Conservation (phyloP, 75 land plant genomes). For the Picea glauca region DNA sequence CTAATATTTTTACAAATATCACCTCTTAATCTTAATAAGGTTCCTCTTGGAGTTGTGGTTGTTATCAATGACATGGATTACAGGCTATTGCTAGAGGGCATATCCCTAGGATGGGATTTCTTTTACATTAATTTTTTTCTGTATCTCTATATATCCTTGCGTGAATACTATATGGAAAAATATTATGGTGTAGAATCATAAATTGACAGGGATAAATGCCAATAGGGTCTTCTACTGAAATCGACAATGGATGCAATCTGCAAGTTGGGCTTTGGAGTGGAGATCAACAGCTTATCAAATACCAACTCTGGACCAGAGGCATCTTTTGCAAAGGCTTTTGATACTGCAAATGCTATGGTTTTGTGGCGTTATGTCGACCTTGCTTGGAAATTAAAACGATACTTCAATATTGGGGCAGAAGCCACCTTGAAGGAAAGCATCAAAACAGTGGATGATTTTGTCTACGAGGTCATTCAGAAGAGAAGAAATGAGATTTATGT, state of each 20-base stretch:
- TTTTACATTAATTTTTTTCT: too few species aligned
- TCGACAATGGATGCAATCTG: slow-evolving; percentile 63
- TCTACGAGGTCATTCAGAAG: slow-evolving; percentile 37
- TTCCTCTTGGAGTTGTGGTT: background rate
- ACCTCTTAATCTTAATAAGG: too few species aligned
- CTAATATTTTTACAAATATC: too few species aligned
- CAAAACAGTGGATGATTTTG: slow-evolving; percentile 36
- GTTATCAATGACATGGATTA: background rate
- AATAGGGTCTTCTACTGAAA: slow-evolving; percentile 57
- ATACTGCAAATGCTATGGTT: slow-evolving; percentile 29
- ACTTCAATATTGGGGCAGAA: slow-evolving; percentile 59
- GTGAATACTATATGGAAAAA: background rate
- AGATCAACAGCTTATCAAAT: slow-evolving; percentile 34
- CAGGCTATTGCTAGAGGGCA: too few species aligned
- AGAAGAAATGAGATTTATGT: slow-evolving; percentile 21
- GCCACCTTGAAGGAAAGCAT: slow-evolving; percentile 29
- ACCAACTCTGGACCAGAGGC: slow-evolving; percentile 28
- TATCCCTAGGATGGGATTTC: background rate
- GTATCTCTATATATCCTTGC: too few species aligned
- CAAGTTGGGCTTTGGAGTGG: slow-evolving; percentile 69
- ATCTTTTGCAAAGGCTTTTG: slow-evolving; percentile 43
- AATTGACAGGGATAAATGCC: background rate
- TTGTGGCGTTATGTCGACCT: slow-evolving; percentile 34
- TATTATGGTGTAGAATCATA: background rate
- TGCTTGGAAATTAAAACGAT: slow-evolving; percentile 51